Evolutionary conservation across 768 basidiomycete species (phyloP), one percentile per base, ranked within the genome.

Genomic region (Multifurca ochricompacta): DNA sequence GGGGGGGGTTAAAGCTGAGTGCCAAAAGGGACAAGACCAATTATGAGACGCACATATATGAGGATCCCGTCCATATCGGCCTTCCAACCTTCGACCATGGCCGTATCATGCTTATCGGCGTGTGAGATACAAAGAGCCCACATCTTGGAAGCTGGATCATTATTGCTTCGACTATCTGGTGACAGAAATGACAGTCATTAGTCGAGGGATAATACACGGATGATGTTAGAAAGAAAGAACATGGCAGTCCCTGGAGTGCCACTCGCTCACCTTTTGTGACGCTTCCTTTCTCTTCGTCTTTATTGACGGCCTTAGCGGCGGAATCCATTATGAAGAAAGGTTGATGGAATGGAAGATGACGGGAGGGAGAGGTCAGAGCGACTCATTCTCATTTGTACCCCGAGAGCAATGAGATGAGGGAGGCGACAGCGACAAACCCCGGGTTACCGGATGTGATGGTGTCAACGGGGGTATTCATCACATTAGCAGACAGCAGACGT

Each of bases 61-160:
- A 58, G 52, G 25, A 58, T 58, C 11, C 57, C 57, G 10, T 58
- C 57, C 57, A 55, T 55, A 13, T 55, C 57, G 4, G 14, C 30
- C 28, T 45, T 58, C 53, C 52, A 58, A 14, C 53, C 46, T 4
- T 58, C 28, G 2, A 31, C 41, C 46, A 58, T 49, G 2, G 11
- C 53, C 14, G 27, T 16, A 18, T 58, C 57, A n/a, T 32, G 30
- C 25, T 40, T 23, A 2, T 48, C 42, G 25, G 47, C 40, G 6
- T 45, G 34, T 30, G 46, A 10, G 32, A 56, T 14, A 41, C 42
- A 55, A 35, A 58, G 23, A 32, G n/a, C 11, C 57, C 57, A 58
- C 47, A 58, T 58, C 37, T 56, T 58, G n/a, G 42, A 43, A 28
- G 53, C 23, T 14, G 53, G 41, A 41, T 55, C 47, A 45, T 56